A percentile compares a stretch with the other conserved stretches of the same genome.
phyloP scores from a whole-genome alignment of 2,329 filamentous ascomycete genomes.

The Myriangium duriaei region DNA sequence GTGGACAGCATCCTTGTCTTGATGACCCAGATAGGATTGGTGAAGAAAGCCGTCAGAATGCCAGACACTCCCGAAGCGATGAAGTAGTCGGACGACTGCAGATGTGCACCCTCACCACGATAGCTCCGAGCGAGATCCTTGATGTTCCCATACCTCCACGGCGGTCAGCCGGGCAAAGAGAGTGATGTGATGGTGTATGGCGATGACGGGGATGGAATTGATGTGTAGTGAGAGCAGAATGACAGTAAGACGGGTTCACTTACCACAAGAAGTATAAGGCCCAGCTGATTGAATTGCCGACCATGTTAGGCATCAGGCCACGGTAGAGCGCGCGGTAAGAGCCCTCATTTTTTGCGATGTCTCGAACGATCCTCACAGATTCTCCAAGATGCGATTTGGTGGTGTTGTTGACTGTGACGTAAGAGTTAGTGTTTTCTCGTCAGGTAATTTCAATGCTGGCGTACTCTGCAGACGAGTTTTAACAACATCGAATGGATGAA shows the following conservation, averaged over 20 bases:
- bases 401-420: conserved; percentile 37
- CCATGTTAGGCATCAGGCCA: conserved; percentile 76
- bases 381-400: conserved; percentile 37
- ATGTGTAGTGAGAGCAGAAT: no score
- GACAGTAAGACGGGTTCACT: background rate
- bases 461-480: conserved; percentile 77
- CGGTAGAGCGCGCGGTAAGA: conserved; percentile 65
- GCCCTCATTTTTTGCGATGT: conserved; percentile 43
- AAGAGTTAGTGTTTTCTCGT: no score
- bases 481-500: conserved; percentile 88
- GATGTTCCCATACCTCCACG: conserved; percentile 40
- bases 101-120: conserved; percentile 26
- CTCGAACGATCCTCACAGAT: conserved; percentile 40
- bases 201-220: no score
- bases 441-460: no score
- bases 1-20: conserved; percentile 95
- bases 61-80: conserved; percentile 59
- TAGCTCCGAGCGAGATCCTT: conserved; percentile 40
- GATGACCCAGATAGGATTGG: conserved; percentile 95
- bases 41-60: conserved; percentile 63
- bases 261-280: conserved; percentile 73
- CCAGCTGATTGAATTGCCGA: conserved; percentile 87
- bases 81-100: conserved; percentile 65
- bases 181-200: no score
- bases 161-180: conserved; percentile 4